Base-by-base conservation (phyloP, 176 grass and related monocot species). In the Cenchrus fungigraminus region DNA sequence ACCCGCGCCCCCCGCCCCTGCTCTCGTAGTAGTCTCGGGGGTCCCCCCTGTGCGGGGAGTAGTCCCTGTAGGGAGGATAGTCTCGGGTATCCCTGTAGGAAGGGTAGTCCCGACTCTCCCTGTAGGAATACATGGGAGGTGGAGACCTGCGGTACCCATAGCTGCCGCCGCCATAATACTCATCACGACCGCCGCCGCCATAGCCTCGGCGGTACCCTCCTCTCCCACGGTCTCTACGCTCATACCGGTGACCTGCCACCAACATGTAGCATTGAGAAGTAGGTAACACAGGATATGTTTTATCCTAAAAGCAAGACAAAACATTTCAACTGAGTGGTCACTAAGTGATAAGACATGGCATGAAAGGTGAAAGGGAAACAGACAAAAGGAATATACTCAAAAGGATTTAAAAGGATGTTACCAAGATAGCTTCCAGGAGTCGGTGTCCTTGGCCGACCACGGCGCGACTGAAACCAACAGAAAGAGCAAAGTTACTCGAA, bases 351-450 rank as follows among this genome's bases (percentile, higher is more conserved):
- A 16, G 65, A 17, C 50, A 56, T 68, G 32, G 6, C 19, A 44
- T 43, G 8, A 87, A 19, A 34, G 51, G 76, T 15, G 1, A 6
- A 62, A 2, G 6, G 20, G 69, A 58, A 76, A 20, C 50, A 65
- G 5, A 12, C 29, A 29, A 65, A 28, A 28, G 2, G 34, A 55
- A 40, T 54, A 65, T 17, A 17, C 4, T 1, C 9, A 4, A 56
- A 10, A 40, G 11, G 8, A 49, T 58, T 51, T 56, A 22, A 40
- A 54, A 46, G 22, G 1, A 50, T 9, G 1, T 46, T 17, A 71
- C 90, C 93, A 71, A 92, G 90, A 62, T 92, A 91, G 54, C 84
- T 92, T 82, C 90, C 93, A 87, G 93, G 90, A 84, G 88, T 90
- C 43, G 90, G 86, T 45, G 88, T 95, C 70, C 85, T 86, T 44